Evolutionary conservation across 2,329 filamentous ascomycete species (phyloP).

Genomic region (Epichloe glyceriae): DNA sequence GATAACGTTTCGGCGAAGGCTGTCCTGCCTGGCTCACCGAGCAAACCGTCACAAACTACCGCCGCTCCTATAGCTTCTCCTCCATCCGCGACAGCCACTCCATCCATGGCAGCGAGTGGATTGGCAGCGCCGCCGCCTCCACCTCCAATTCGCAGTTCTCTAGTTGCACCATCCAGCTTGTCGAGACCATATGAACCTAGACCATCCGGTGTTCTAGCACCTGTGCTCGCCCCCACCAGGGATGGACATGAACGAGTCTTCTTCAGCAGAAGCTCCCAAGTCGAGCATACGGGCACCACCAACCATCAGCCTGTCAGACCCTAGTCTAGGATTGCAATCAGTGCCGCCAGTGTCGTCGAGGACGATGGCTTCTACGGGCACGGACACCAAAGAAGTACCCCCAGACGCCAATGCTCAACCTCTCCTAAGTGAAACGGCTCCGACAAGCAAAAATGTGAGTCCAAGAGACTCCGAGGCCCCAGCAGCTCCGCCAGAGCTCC

Average conservation of each 20-base stretch:
- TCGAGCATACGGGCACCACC: conserved; percentile 32
- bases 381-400: neutral
- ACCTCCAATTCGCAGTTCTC: conserved; percentile 3
- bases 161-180: conserved; percentile 12
- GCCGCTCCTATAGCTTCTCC: conserved; percentile 9
- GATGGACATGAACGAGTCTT: conserved; percentile 14
- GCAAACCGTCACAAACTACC: neutral
- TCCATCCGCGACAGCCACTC: conserved; percentile 7
- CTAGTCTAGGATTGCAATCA: neutral
- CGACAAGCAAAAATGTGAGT: conserved; percentile 7
- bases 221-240: conserved; percentile 23
- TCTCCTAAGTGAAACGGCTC: conserved; percentile 5
- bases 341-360: neutral
- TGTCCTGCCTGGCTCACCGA: neutral
- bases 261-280: conserved; percentile 22
- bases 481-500: conserved; percentile 2
- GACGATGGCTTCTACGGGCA: neutral
- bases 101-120: conserved; percentile 8
- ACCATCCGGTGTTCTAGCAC: conserved; percentile 23
- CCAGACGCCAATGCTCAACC: conserved; percentile 6
- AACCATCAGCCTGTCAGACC: conserved; percentile 4
- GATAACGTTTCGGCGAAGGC: neutral
- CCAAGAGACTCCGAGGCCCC: conserved; percentile 10
- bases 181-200: conserved; percentile 14
- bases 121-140: conserved; percentile 10